Base-by-base conservation (phyloP, 768 basidiomycete species). In the Artomyces pyxidatus region DNA sequence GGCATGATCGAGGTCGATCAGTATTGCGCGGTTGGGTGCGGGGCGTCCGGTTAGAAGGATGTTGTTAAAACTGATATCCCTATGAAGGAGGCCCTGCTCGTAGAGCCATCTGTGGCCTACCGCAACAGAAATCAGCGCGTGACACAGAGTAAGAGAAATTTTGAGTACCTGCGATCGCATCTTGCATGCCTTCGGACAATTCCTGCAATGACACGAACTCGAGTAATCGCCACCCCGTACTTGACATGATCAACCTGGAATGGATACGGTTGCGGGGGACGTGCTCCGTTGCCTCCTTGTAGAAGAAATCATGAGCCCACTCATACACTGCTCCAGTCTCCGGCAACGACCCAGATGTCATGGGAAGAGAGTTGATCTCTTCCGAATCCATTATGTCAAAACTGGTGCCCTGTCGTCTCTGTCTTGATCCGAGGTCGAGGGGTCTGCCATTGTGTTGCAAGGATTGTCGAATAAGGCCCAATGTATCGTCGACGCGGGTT, bases 51-150 rank as follows among this genome's bases (percentile, higher is more conserved):
- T 26, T 3, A 44, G 22, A 8, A 44, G 8, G 5, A 44, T 44
- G 16, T 44, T 44, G 11, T 27, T 27, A 11, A n/a, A 16, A 27
- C 42, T 44, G 23, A 44, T 44, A 30, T 44, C 42, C 9, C 42
- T 23, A 29, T 44, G 42, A 12, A 44, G 21, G 16, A 44, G 26
- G 4, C 42, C 42, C 27, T 28, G 21, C 25, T 44, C 21, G 26
- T 10, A 44, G 16, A 44, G 42, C 42, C 25, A 27, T n/a, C 26
- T 25, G 21, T 44, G 42, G n/a, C 42, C 42, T 44, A 44, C n/a
- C 22, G n/a, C 7, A 17, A 6, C 21, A 17, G 26, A 3, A 12
- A 3, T 16, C 11, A 26, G 5, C 16, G 26, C n/a, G n/a, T n/a
- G 12, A 44, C 12, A 27, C n/a, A 8, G n/a, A 44, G n/a, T 27